Conservation (phyloP, 2,329 filamentous ascomycete genomes). For the Parastagonospora nodorum region DNA sequence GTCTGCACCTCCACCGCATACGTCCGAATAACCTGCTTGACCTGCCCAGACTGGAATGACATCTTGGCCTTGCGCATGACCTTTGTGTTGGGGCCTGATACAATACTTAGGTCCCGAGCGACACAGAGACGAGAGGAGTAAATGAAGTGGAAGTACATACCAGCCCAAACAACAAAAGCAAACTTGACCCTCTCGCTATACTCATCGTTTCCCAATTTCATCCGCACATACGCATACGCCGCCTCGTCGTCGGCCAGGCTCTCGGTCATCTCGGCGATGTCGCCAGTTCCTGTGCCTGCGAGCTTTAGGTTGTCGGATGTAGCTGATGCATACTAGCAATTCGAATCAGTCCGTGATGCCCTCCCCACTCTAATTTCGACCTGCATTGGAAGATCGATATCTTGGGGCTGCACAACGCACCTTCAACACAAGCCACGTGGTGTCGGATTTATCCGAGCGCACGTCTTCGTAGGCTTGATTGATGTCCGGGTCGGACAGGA, state of each 20-base stretch:
- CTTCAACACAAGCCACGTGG: slow-evolving; percentile 71
- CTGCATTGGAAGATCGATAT: too few species aligned
- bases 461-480: slow-evolving; percentile 69
- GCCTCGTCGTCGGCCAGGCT: slow-evolving; percentile 64
- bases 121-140: background rate
- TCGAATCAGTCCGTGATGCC: slow-evolving; percentile 45
- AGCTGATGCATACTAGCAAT: slow-evolving; percentile 39
- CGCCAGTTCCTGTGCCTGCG: slow-evolving; percentile 63
- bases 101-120: background rate
- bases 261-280: slow-evolving; percentile 62
- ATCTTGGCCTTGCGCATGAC: slow-evolving; percentile 74
- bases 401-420: slow-evolving; percentile 21
- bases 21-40: slow-evolving; percentile 67
- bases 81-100: slow-evolving; percentile 54
- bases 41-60: slow-evolving; percentile 68
- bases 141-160: slow-evolving; percentile 46
- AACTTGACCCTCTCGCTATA: slow-evolving; percentile 73
- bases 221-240: slow-evolving; percentile 64
- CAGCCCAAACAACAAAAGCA: slow-evolving; percentile 70
- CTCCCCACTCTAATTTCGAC: background rate
- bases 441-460: slow-evolving; percentile 67
- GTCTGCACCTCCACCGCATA: slow-evolving; percentile 70
- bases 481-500: slow-evolving; percentile 58
- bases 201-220: slow-evolving; percentile 72
- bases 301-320: slow-evolving; percentile 63